phyloP scores from a whole-genome alignment of 2,329 filamentous ascomycete genomes.

The Lecanosticta acicola region DNA sequence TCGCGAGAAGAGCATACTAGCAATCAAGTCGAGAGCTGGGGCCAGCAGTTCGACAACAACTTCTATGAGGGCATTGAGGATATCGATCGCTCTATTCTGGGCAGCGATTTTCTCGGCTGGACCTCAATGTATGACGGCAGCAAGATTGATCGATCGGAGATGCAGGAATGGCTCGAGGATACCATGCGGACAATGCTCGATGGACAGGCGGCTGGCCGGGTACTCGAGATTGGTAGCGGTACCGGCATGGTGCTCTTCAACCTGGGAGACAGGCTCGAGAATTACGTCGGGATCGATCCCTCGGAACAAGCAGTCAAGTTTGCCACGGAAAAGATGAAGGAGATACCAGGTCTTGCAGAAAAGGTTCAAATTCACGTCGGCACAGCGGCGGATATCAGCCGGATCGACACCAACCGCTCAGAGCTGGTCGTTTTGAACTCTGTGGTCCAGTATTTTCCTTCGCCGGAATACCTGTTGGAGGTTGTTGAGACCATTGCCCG shows the following conservation, averaged over 20 bases:
- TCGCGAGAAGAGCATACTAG: conserved; percentile 1
- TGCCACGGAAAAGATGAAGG: conserved; percentile 1
- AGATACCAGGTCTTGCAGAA: conserved; percentile 3
- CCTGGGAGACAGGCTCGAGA: conserved; percentile 5
- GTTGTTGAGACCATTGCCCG: conserved; percentile 3
- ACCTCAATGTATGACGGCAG: conserved; percentile 12
- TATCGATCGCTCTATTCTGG: conserved; percentile 2
- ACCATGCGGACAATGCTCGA: conserved; percentile 16
- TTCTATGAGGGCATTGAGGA: conserved; percentile 3
- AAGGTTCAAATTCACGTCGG: conserved; percentile 8
- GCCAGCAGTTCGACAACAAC: conserved; percentile 6
- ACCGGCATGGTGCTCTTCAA: conserved; percentile 16
- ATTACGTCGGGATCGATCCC: conserved; percentile 2
- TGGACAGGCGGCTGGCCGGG: conserved; percentile 10
- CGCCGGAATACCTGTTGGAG: conserved; percentile 10
- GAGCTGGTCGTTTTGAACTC: conserved; percentile 12
- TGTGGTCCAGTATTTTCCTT: conserved; percentile 14
- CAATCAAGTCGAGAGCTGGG: conserved; percentile 4
- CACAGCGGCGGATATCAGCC: conserved; percentile 6
- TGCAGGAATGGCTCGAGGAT: conserved; percentile 14
- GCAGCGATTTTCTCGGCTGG: conserved; percentile 13
- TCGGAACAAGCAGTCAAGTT: conserved; percentile 2
- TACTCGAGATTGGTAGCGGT: conserved; percentile 14
- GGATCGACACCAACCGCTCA: conserved; percentile 5
- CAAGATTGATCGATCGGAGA: conserved; percentile 5